Conservation (phyloP, 2,329 filamentous ascomycete genomes). For the Zelopaecilomyces penicillatus region DNA sequence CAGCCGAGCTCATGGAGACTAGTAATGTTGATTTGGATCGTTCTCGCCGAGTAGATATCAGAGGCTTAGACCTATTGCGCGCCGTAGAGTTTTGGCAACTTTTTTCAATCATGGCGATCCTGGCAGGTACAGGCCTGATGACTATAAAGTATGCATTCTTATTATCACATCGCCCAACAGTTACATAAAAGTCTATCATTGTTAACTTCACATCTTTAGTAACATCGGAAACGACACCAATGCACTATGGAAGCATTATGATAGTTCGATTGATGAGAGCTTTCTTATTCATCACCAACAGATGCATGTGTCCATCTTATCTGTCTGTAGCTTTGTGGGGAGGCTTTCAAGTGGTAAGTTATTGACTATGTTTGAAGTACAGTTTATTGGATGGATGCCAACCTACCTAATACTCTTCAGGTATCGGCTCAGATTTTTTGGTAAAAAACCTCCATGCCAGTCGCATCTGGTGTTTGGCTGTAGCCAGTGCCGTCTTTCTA, state of each 20-base stretch:
- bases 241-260: conserved; percentile 81
- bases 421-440: conserved; percentile 84
- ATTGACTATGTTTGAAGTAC: background rate
- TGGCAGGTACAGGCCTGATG: conserved; percentile 92
- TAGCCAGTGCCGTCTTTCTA: conserved; percentile 70
- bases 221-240: conserved; percentile 90
- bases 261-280: conserved; percentile 60
- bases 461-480: conserved; percentile 83
- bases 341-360: conserved; percentile 64
- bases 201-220: conserved; percentile 35
- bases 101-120: conserved; percentile 78
- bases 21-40: conserved; percentile 62
- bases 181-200: no score
- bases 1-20: conserved; percentile 43
- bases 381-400: background rate
- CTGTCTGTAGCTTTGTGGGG: conserved; percentile 75
- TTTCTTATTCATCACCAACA: conserved; percentile 78
- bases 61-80: conserved; percentile 66
- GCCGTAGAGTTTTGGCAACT: conserved; percentile 83
- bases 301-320: conserved; percentile 91
- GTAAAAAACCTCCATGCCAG: conserved; percentile 73
- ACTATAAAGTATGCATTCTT: conserved; percentile 77
- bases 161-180: background rate
- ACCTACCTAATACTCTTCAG: conserved; percentile 26
- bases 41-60: conserved; percentile 82